These are phyloP conservation scores for Dipsacomyces acuminosporus DNA, from an alignment of 371 early-diverging fungal genomes.

Conservation along the genomic window DNA sequence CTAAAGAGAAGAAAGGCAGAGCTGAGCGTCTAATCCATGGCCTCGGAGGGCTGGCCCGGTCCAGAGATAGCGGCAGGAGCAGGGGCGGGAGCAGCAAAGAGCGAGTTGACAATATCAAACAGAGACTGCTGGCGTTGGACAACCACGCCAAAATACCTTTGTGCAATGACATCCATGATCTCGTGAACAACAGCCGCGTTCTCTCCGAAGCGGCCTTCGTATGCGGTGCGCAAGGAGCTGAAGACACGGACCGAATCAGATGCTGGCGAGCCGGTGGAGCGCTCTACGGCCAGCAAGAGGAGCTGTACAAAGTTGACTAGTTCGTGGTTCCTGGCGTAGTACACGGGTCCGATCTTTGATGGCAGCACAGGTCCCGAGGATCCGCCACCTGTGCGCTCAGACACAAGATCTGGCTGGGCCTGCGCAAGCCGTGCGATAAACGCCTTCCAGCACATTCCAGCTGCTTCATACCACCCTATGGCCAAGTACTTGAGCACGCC, in stretches of 20 bases:
- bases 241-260: constrained; percentile 59
- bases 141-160: constrained; percentile 61
- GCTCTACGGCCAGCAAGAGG: constrained; percentile 62
- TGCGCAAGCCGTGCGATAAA: constrained; percentile 52
- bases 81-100: constrained; percentile 51
- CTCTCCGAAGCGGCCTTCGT: constrained; percentile 52
- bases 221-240: constrained; percentile 55
- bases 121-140: constrained; percentile 66
- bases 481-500: constrained; percentile 75
- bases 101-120: constrained; percentile 66
- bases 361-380: constrained; percentile 32
- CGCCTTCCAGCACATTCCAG: constrained; percentile 57
- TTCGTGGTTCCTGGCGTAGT: constrained; percentile 31
- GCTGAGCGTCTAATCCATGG: not conserved
- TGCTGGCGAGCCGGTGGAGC: constrained; percentile 44
- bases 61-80: constrained; percentile 20
- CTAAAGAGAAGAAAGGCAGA: no score
- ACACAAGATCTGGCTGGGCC: constrained; percentile 27
- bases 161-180: constrained; percentile 62
- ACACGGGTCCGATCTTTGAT: constrained; percentile 51
- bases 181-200: constrained; percentile 48
- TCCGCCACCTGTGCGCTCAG: constrained; percentile 18
- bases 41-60: not conserved
- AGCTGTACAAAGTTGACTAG: constrained; percentile 69
- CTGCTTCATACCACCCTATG: constrained; percentile 67